Conservation (phyloP, 352 stramenopile species). For the Phytopythium kandeliae region DNA sequence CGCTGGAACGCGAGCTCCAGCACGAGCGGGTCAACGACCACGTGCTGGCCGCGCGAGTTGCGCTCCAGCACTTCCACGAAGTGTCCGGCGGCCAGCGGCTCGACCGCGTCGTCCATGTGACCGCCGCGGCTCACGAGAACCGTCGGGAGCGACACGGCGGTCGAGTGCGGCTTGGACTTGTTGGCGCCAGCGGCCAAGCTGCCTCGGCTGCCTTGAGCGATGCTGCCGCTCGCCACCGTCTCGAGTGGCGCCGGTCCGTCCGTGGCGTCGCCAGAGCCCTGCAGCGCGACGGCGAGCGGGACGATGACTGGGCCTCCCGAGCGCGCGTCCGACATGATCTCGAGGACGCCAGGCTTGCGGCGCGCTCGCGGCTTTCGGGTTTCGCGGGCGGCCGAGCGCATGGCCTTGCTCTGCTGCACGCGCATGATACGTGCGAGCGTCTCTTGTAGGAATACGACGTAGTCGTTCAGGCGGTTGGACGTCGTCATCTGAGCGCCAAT, state of each 20-base stretch:
- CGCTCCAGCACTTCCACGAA: conserved; percentile 64
- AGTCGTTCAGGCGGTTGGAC: conserved; percentile 59
- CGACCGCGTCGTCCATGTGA: conserved; percentile 20
- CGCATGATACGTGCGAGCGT: conserved; percentile 51
- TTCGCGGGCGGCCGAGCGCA: conserved; percentile 12
- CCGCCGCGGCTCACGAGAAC: not conserved
- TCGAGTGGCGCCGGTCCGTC: not conserved
- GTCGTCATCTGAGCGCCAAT: conserved; percentile 62
- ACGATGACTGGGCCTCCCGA: not conserved
- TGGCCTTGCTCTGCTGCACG: conserved; percentile 38
- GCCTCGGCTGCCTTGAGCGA: no score
- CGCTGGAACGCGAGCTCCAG: conserved; percentile 52
- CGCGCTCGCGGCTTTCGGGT: conserved; percentile 15
- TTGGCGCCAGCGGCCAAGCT: not conserved
- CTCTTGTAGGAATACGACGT: conserved; percentile 72
- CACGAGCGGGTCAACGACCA: conserved; percentile 50
- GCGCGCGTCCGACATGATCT: conserved; percentile 1
- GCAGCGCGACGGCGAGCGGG: not conserved
- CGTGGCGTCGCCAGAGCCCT: not conserved
- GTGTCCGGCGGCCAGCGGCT: conserved; percentile 24
- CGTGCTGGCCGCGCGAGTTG: conserved; percentile 36
- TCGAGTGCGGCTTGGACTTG: not conserved
- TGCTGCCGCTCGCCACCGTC: no score
- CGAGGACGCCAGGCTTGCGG: conserved; percentile 19
- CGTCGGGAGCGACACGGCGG: not conserved